A percentile compares a stretch with the other conserved stretches of the same genome.
Conservation (phyloP, 139 green algal species). For the Desmodesmus armatus region DNA sequence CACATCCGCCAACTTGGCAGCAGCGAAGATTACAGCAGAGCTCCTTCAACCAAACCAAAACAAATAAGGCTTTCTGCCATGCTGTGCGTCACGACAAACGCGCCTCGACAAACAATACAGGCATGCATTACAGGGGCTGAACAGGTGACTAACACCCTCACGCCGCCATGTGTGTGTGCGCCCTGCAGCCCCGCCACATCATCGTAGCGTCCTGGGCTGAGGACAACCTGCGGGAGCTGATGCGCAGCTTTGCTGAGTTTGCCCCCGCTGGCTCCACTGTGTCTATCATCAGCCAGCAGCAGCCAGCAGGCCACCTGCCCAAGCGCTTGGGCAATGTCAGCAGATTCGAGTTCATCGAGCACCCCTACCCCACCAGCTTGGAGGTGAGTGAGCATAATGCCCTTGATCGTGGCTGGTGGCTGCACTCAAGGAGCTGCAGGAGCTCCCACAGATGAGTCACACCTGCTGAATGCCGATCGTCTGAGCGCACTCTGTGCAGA, state of each 20-base stretch:
- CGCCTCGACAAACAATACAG: too few relatives aligned
- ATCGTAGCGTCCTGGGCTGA: background rate
- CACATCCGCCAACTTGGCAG: too few relatives aligned
- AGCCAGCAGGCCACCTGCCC: background rate
- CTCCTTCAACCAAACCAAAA: too few relatives aligned
- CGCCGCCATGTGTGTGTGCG: background rate
- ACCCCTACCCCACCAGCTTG: background rate
- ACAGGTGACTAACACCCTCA: background rate
- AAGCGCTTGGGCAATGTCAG: background rate
- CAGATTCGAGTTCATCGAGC: background rate
- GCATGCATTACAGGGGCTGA: background rate
- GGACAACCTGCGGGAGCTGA: background rate
- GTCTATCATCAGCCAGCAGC: constrained; percentile 7
- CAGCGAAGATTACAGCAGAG: too few relatives aligned
- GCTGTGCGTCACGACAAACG: background rate
- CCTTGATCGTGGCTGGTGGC: background rate
- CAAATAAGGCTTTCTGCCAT: too few relatives aligned
- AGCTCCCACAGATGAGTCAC: too few relatives aligned
- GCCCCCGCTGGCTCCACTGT: background rate
- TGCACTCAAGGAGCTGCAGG: too few relatives aligned
- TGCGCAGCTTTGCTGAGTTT: constrained; percentile 6
- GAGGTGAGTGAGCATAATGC: background rate
- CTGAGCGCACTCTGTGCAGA: too few relatives aligned
- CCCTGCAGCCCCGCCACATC: background rate
- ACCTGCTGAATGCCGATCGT: background rate